Base-by-base conservation (phyloP, 371 early-diverging fungal species). In the Amoeboaphelidium protococcarum region DNA sequence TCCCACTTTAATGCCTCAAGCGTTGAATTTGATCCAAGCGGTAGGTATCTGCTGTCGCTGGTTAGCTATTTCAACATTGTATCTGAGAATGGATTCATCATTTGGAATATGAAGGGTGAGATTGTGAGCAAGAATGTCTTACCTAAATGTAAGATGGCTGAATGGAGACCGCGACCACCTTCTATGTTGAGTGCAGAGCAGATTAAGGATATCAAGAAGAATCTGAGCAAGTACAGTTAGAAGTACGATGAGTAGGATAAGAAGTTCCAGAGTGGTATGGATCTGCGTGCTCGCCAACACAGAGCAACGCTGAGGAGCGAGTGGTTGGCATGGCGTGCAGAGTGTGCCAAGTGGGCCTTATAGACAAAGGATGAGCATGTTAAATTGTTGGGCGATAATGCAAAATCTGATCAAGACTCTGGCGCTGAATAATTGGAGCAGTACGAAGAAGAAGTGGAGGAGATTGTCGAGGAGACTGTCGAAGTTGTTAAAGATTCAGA, bases 21-120 rank as follows among this genome's bases (percentile, higher is more conserved):
- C 56, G 71, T 88, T 45, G 89, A 86, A 58, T 95, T 94, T 94
- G 94, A 95, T 58, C 94, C 96, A 19, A 84, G 87, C 12, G 96
- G 96, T 53, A 79, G 96, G 48, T 95, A 76, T 55, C 78, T 92
- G 10, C 65, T 78, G 25, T 72, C 82, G 44, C 78, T 78, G 26
- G 80, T 87, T 27, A 82, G 84, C 40, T 67, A 73, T 61, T 90
- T 89, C 91, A 50, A 50, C 26, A 25, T 23, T 31, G 47, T 63
- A 40, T 63, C 58, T 52, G 96, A 95, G 55, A 82, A 81, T 52
- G 92, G 92, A 45, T 89, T 76, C 67, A 69, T 62, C 49, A 51
- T 92, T 49, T 95, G 90, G 90, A 83, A 82, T 57, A 80, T 89
- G 53, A 76, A 74, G 57, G 96, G 96, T 47, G 69, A 74, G 54